Conservation (phyloP, 1,284 basidiomycete species). For the Microbotryum silenes-acaulis region DNA sequence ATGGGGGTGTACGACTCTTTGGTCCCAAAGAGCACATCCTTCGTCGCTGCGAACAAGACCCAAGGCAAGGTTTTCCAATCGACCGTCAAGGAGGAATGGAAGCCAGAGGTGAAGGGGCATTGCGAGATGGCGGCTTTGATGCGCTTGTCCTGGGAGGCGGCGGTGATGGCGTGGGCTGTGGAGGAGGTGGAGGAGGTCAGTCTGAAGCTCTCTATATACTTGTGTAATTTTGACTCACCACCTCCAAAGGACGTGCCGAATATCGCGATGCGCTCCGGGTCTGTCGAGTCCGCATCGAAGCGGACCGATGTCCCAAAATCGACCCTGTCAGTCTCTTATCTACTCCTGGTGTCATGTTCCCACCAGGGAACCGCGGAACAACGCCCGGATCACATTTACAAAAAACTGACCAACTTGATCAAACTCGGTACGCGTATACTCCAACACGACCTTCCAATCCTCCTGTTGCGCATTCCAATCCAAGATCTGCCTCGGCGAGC, state of each 20-base stretch:
- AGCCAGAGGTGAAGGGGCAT: not conserved
- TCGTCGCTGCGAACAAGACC: not conserved
- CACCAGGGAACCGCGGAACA: not conserved
- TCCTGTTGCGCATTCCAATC: conserved; percentile 2
- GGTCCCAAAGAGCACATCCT: conserved; percentile 1
- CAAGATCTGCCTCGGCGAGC: not conserved
- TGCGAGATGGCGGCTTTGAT: not conserved
- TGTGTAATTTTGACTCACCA: too few relatives aligned
- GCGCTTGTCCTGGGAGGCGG: not conserved
- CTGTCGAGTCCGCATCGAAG: not conserved
- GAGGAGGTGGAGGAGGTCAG: too few relatives aligned
- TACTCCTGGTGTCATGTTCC: not conserved
- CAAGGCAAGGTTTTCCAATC: not conserved
- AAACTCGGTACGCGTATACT: not conserved
- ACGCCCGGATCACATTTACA: too few relatives aligned
- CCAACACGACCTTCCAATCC: conserved; percentile 1
- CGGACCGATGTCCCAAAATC: too few relatives aligned
- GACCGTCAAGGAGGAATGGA: not conserved
- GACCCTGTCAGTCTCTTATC: too few relatives aligned
- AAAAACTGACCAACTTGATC: not conserved
- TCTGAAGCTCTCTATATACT: too few relatives aligned
- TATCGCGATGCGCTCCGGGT: not conserved
- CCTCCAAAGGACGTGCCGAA: conserved; percentile 1
- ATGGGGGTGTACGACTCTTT: not conserved
- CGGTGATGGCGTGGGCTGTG: not conserved